These are phyloP conservation scores for Gilbertella persicaria DNA, from an alignment of 371 early-diverging fungal genomes.

Conservation along the genomic window DNA sequence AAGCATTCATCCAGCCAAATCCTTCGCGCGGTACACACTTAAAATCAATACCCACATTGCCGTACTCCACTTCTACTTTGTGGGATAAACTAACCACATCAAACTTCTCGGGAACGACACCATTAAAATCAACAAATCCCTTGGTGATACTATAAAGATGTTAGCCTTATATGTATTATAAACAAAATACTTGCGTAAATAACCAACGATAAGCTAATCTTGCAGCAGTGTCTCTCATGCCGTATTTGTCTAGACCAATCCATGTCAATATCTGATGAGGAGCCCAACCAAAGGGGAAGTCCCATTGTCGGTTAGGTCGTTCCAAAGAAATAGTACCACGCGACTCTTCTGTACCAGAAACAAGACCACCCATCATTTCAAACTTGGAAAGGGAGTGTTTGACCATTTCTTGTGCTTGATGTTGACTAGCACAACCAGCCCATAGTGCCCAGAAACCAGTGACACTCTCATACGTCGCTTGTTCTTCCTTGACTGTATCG, in stretches of 20 bases:
- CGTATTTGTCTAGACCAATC: constrained; percentile 82
- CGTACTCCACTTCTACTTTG: constrained; percentile 87
- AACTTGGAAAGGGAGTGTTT: constrained; percentile 52
- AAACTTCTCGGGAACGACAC: constrained; percentile 93
- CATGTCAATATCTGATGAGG: constrained; percentile 95
- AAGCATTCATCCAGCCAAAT: constrained; percentile 97
- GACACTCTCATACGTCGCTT: constrained; percentile 62
- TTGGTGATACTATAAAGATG: constrained; percentile 62
- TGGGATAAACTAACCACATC: constrained; percentile 90
- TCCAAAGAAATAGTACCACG: constrained; percentile 71
- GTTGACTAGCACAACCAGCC: constrained; percentile 59
- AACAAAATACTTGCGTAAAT: constrained; percentile 55
- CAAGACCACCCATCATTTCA: constrained; percentile 82
- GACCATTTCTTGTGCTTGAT: constrained; percentile 57
- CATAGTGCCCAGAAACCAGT: constrained; percentile 71
- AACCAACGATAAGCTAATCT: constrained; percentile 92
- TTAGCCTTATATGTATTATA: constrained; percentile 6
- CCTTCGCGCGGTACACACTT: constrained; percentile 89
- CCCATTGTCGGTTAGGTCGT: constrained; percentile 93
- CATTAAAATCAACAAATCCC: constrained; percentile 91
- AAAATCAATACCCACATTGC: constrained; percentile 89
- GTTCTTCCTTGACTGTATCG: constrained; percentile 45
- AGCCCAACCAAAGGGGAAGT: constrained; percentile 94
- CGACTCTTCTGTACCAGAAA: constrained; percentile 82
- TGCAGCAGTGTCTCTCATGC: constrained; percentile 65